Evolutionary conservation across 1,284 basidiomycete species (phyloP), one percentile per base, ranked within the genome.

Genomic region (Cystobasidium slooffiae): DNA sequence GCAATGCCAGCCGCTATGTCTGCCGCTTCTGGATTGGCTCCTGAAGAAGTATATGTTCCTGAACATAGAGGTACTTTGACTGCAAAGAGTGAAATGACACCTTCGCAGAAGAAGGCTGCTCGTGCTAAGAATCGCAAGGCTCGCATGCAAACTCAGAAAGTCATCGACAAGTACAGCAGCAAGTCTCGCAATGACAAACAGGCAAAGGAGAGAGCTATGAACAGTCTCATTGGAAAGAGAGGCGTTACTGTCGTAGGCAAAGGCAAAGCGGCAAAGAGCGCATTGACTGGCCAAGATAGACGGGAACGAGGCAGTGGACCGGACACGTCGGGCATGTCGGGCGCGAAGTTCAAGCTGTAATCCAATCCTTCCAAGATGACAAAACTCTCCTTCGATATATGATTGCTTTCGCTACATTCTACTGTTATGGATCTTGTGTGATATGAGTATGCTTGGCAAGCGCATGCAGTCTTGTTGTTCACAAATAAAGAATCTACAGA

Each of bases 1-100:
- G 92, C 94, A 0, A 86, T 99, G 1, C 97, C 96, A 0, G 90
- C 92, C 0, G 88, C 89, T 1, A 88, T 89, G 78, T 89, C 91
- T 0, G 85, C 88, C 0, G 86, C 89, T 3, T 90, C 89, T 0
- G 91, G 94, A 86, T 87, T 99, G 66, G 94, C 97, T 0, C 97
- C 97, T 0, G 93, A 98, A 81, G 97, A 99, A 84, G 85, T 99
- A 44, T 92, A 91, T 79, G 85, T 88, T 0, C 82, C 82, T 3
- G 86, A 91, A 0, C 81, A 84, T 77, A 80, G 56, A 76, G 61
- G 52, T 37, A 81, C 3, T 79, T 87, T 0, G 82, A 86, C 10
- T 86, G 87, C 58, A 84, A 87, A 88, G 61, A 89, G 88, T 69
- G 96, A 98, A 82, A 85, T 97, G 76, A 93, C 92, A 6, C 92